These are phyloP conservation scores for Pontederia paniculata DNA, from an alignment of 176 grass and related monocot species.

Conservation along the genomic window DNA sequence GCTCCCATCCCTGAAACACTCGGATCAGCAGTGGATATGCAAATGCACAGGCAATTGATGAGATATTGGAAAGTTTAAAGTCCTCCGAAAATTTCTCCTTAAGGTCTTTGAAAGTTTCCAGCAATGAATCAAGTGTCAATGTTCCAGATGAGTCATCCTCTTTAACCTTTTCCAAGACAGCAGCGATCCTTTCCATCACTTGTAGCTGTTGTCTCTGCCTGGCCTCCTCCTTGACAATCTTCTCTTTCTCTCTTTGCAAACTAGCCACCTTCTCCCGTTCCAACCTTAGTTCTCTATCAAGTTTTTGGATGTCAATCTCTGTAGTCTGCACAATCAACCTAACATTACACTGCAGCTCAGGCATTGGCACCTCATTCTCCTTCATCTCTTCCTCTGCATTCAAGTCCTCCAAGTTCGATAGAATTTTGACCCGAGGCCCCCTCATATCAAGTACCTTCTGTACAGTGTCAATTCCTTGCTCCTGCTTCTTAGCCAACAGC, in stretches of 20 bases:
- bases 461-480: slow-evolving; percentile 32
- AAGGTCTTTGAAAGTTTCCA: slow-evolving; percentile 44
- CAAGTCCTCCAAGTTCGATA: slow-evolving; percentile 53
- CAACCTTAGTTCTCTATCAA: slow-evolving; percentile 41
- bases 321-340: slow-evolving; percentile 53
- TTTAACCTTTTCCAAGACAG: slow-evolving; percentile 41
- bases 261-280: slow-evolving; percentile 55
- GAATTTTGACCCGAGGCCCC: slow-evolving; percentile 50
- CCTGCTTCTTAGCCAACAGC: slow-evolving; percentile 63
- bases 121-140: slow-evolving; percentile 42
- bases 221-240: slow-evolving; percentile 45
- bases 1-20: slow-evolving; percentile 79
- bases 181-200: slow-evolving; percentile 54
- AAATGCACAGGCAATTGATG: slow-evolving; percentile 54
- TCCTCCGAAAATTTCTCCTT: slow-evolving; percentile 45
- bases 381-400: slow-evolving; percentile 48
- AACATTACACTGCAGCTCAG: slow-evolving; percentile 74
- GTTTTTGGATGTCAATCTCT: slow-evolving; percentile 52
- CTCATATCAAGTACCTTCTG: slow-evolving; percentile 78
- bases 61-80: slow-evolving; percentile 65
- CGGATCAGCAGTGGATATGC: slow-evolving; percentile 48
- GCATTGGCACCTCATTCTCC: slow-evolving; percentile 60
- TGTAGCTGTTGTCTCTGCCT: slow-evolving; percentile 44
- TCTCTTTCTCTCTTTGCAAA: slow-evolving; percentile 56
- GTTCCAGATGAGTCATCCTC: slow-evolving; percentile 35